Evolutionary conservation across 306 rosid genomes (phyloP), one percentile per base, ranked within the genome.

Genomic region (Adenanthera pavonina): DNA sequence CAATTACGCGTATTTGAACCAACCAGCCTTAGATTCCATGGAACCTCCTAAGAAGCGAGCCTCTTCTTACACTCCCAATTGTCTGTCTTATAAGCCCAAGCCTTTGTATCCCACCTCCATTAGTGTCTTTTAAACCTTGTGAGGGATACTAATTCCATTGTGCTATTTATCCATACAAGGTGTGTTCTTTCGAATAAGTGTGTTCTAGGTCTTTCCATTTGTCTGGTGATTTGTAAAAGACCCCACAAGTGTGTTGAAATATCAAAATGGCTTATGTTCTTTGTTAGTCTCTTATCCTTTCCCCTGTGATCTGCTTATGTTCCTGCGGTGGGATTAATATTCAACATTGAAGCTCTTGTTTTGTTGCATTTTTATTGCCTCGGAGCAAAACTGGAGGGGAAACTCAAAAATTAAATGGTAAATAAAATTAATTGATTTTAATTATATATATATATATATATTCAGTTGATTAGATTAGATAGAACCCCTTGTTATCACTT

Each of bases 1-100:
- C 91, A 90, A 86, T 76, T 92, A 90, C 83, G 98, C 98, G 8
- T 94, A 92, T 80, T 76, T 94, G 82, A 94, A 94, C 85, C 95
- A 94, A 77, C 98, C 97, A 25, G 93, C 91, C 56, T 41, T 88
- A 11, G 88, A 82, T 59, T 85, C 89, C 49, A 74, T 51, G 85
- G 89, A 88, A 57, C 88, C 90, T 75, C 81, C 89, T 14, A 94
- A 87, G 82, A 87, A 88, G 81, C 62, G 76, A 62, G 79, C 81
- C n/a, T 82, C 94, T 25, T 65, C 88, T 47, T 93, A 60, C 52
- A 69, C 83, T 88, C 98, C 95, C 16, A 85, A 88, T 73, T 85
- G 48, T 74, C 75, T 89, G 57, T 54, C 80, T 62, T 87, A 79
- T 65, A 67, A 82, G 79, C 84, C 90, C 35, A 85, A 85, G 72